Base-by-base conservation (phyloP, 2,329 filamentous ascomycete species). In the Ascomycota sp. region DNA sequence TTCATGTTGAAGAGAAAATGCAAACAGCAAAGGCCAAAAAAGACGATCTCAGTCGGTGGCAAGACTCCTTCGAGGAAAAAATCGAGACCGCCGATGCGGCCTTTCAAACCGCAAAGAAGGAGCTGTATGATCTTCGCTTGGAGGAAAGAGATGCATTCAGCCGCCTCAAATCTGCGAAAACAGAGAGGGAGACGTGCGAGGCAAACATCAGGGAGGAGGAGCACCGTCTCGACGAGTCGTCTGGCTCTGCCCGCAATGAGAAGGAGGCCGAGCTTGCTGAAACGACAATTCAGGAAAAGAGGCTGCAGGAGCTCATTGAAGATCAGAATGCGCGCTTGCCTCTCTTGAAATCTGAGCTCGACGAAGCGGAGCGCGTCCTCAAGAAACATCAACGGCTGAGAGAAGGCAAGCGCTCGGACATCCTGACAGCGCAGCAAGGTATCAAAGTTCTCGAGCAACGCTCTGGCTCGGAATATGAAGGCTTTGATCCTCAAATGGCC, bases 171-270 rank as follows among this genome's bases (percentile, higher is more conserved):
- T 52, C 50, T 10, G 63, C 65, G 23, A 55, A 64, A 20, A 46
- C 52, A 3, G 56, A 59, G 13, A 58, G 65, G 17, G 52, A 50
- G 30, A 46, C 55, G 0, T 53, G 57, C 23, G 52, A 66, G 34
- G 40, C 36, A 2, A 60, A 62, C 28, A 69, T 74, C 29, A 42
- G 45, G 3, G 56, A 60, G 4, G 74, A 80, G 44, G 57, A 66
- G 38, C 47, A 55, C 28, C 70, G 74, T 4, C 60, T 93, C 7
- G 62, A 68, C 26, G 65, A 71, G 27, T 64, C 69, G 3, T 75
- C 77, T 40, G 80, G 82, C 23, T 77, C 76, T 19, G 68, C 67
- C 17, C 69, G 78, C 42, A 58, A 66, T 7, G 57, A 63, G 36
- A 80, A 72, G 42, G 55, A 67, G 12, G 69, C 70, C 9, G 66